Conservation (phyloP, 2,329 filamentous ascomycete species). For the Cercospora zeae-maydis region DNA sequence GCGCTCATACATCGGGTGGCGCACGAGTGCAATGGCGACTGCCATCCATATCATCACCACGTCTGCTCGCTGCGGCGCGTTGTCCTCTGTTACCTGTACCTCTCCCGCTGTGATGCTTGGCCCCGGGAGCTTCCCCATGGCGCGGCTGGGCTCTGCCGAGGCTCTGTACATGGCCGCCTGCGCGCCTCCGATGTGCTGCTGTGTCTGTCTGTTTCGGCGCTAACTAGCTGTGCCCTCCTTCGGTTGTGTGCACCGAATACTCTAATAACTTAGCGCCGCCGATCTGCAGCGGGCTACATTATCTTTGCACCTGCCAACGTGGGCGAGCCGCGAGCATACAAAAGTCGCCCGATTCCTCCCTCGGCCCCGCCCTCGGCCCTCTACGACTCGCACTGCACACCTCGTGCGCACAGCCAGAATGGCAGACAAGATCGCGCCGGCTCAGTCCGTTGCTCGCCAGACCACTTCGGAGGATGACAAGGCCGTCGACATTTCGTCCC, state of each 20-base stretch:
- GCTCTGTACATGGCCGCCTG: neutral
- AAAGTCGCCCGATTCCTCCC: neutral
- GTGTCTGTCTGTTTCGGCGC: neutral
- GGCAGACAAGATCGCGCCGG: constrained; percentile 11
- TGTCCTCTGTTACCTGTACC: neutral
- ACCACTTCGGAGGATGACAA: neutral
- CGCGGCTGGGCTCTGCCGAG: neutral
- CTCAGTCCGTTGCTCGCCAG: constrained; percentile 6
- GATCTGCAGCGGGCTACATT: neutral
- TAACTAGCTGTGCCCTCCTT: neutral
- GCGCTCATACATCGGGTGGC: neutral
- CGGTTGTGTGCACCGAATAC: neutral
- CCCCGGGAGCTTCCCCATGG: neutral
- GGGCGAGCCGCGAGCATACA: neutral
- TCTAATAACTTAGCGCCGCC: neutral
- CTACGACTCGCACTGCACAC: neutral
- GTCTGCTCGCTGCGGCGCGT: neutral
- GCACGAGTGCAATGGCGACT: neutral
- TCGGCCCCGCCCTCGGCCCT: neutral
- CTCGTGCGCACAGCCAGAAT: neutral
- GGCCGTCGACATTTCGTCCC: constrained; percentile 7
- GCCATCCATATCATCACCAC: neutral
- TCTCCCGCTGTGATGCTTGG: neutral
- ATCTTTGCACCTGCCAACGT: neutral
- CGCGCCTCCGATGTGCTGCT: neutral